Conservation (phyloP, 2,329 filamentous ascomycete species). For the Clonostachys rhizophaga region DNA sequence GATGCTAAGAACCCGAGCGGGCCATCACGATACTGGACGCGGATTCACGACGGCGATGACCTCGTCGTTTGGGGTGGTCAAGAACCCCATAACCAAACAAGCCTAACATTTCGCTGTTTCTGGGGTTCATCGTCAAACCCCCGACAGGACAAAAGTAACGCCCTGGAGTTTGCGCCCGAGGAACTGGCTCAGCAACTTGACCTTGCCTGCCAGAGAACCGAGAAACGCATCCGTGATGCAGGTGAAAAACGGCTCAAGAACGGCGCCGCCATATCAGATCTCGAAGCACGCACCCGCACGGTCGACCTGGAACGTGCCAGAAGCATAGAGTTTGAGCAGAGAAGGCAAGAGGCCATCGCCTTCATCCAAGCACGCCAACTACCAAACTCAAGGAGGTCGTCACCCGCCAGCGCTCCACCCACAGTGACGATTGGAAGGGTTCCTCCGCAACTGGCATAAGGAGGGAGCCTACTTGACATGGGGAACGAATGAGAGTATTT, state of each 20-base stretch:
- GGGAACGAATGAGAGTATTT: too few species aligned
- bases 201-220: conserved; percentile 36
- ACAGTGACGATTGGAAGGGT: background rate
- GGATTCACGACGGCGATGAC: conserved; percentile 71
- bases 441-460: background rate
- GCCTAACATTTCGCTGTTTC: conserved; percentile 46
- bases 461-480: too few species aligned
- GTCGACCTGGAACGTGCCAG: conserved; percentile 42
- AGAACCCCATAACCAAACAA: conserved; percentile 32
- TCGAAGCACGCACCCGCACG: conserved; percentile 29
- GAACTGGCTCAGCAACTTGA: conserved; percentile 40
- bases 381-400: conserved; percentile 10
- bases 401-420: conserved; percentile 17
- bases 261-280: conserved; percentile 38
- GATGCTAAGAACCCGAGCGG: conserved; percentile 47
- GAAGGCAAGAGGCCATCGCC: conserved; percentile 37
- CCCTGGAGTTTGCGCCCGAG: conserved; percentile 27
- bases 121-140: conserved; percentile 49
- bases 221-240: conserved; percentile 34
- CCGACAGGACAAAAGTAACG: conserved; percentile 17
- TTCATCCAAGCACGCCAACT: conserved; percentile 19
- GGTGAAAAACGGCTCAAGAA: conserved; percentile 33
- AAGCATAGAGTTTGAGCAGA: conserved; percentile 43
- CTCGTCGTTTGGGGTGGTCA: conserved; percentile 64
- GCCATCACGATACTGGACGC: conserved; percentile 58